Conservation (phyloP, 495 filamentous ascomycete species). For the Polyplosphaeria fusca region DNA sequence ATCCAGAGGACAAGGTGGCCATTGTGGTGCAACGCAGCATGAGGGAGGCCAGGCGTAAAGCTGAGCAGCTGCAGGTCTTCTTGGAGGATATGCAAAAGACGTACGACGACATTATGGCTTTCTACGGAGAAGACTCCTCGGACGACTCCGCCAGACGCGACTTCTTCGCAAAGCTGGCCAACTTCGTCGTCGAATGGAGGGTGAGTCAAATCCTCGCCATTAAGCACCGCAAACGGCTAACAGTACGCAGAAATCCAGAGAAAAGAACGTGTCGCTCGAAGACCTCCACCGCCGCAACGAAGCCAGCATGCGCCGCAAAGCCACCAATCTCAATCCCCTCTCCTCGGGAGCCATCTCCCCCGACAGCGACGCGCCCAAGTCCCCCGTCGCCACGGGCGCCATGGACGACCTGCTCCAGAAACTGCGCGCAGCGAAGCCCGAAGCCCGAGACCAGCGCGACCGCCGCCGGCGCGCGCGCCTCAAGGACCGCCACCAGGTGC, state of each 20-base stretch:
- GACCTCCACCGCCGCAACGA: conserved; percentile 81
- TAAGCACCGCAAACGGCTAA: too few relatives aligned
- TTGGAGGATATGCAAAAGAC: conserved; percentile 86
- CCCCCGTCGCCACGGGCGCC: conserved; percentile 78
- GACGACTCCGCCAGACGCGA: conserved; percentile 94
- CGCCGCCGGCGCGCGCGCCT: conserved; percentile 79
- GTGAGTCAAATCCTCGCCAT: conserved; percentile 47
- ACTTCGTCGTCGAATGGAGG: conserved; percentile 91
- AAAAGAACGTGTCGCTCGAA: conserved; percentile 85
- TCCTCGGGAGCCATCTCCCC: conserved; percentile 40
- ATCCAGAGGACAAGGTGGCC: conserved; percentile 91
- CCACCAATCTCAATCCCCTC: conserved; percentile 59
- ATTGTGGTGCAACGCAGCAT: conserved; percentile 88
- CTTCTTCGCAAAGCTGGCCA: conserved; percentile 93
- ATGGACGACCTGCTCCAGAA: conserved; percentile 98
- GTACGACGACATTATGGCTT: conserved; percentile 93
- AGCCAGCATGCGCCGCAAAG: conserved; percentile 83
- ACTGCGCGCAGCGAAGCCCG: conserved; percentile 85
- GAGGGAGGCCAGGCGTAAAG: conserved; percentile 95
- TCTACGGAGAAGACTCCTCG: conserved; percentile 89
- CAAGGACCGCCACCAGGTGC: conserved; percentile 89
- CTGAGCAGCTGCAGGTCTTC: conserved; percentile 92
- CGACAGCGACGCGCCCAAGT: conserved; percentile 49
- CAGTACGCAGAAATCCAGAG: conserved; percentile 66
- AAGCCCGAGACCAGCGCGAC: conserved; percentile 82